phyloP scores from a whole-genome alignment of 2,329 filamentous ascomycete genomes.

The Aspergillus fijiensis region DNA sequence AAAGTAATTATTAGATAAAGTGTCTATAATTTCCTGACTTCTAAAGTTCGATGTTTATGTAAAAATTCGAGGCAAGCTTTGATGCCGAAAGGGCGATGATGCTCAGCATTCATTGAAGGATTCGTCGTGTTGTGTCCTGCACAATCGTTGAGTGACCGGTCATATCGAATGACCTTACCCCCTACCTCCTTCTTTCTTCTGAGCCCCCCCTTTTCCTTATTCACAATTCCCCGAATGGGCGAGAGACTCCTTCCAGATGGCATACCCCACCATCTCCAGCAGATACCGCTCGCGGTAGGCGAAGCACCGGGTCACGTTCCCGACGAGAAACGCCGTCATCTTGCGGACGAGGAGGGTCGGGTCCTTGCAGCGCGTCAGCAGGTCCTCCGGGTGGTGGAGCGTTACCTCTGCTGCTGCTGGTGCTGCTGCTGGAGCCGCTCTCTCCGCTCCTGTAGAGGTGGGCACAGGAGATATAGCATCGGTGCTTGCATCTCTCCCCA shows the following conservation, averaged over 20 bases:
- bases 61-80: no score
- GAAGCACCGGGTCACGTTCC: neutral
- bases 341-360: neutral
- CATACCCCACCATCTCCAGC: slow-evolving; percentile 17
- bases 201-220: no score
- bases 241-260: neutral
- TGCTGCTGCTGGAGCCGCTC: neutral
- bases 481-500: neutral
- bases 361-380: neutral
- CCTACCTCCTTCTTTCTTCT: no score
- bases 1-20: no score
- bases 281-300: slow-evolving; percentile 14
- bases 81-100: neutral
- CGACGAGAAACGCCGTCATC: neutral
- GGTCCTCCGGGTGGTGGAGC: neutral
- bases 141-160: neutral
- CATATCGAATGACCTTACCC: no score
- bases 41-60: no score
- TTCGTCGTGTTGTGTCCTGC: neutral
- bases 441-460: neutral
- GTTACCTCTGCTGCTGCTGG: neutral
- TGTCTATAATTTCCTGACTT: no score
- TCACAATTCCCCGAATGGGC: neutral
- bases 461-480: no score
- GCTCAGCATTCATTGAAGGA: neutral